phyloP scores from a whole-genome alignment of 2,329 filamentous ascomycete species.

The Botryotinia globosa region DNA sequence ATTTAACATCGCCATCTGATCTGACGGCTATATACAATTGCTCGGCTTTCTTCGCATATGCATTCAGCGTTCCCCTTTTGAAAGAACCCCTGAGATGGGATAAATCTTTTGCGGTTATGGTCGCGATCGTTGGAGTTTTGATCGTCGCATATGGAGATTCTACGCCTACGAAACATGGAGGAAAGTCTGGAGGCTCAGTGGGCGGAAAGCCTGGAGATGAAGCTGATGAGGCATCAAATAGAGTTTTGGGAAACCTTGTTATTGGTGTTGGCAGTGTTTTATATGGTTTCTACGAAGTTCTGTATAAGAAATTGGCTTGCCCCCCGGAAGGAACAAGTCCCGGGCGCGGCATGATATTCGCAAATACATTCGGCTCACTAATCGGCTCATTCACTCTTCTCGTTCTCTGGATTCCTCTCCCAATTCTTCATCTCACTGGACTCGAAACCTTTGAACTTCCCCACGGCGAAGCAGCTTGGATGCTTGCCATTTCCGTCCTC shows the following conservation, averaged over 20 bases:
- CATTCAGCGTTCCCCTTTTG: slow-evolving; percentile 87
- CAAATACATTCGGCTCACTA: slow-evolving; percentile 84
- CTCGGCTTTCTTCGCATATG: slow-evolving; percentile 97
- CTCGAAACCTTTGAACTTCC: slow-evolving; percentile 83
- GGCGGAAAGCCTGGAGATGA: slow-evolving; percentile 42
- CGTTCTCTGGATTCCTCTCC: slow-evolving; percentile 89
- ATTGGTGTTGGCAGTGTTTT: slow-evolving; percentile 89
- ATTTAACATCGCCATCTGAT: slow-evolving; percentile 88
- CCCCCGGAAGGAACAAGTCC: slow-evolving; percentile 85
- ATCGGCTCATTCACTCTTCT: slow-evolving; percentile 83
- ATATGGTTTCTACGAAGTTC: slow-evolving; percentile 94
- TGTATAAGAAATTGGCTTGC: slow-evolving; percentile 92
- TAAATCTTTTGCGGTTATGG: slow-evolving; percentile 80
- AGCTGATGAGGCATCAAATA: slow-evolving; percentile 57
- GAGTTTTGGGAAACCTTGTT: slow-evolving; percentile 82
- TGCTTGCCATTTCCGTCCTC: slow-evolving; percentile 76
- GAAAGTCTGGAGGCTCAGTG: slow-evolving; percentile 53
- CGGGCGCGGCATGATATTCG: slow-evolving; percentile 90
- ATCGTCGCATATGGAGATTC: slow-evolving; percentile 92
- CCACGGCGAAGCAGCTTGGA: slow-evolving; percentile 70
- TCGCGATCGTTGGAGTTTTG: slow-evolving; percentile 86
- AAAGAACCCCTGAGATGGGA: slow-evolving; percentile 79
- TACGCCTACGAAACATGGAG: slow-evolving; percentile 51
- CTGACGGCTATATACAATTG: slow-evolving; percentile 99
- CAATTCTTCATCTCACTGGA: slow-evolving; percentile 74